Evolutionary conservation across 129 eudicot species (phyloP).

Genomic region (Artemisia annua): DNA sequence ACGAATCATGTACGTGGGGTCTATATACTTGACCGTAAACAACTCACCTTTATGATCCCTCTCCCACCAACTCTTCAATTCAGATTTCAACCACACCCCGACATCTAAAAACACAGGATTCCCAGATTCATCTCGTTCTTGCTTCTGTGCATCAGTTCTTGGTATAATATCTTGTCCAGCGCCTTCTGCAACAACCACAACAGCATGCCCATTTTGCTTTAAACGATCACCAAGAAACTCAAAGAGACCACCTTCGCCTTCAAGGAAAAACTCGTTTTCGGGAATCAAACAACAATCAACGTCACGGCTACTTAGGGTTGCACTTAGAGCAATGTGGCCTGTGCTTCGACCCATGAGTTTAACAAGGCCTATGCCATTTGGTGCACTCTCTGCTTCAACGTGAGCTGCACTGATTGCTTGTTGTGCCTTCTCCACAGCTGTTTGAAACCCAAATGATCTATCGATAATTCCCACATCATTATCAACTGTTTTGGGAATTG

Average conservation of each 20-base stretch:
- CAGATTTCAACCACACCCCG: no score
- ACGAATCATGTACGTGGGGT: no score
- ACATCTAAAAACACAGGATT: background rate
- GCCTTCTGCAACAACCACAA: no score
- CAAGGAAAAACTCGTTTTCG: conserved; percentile 60
- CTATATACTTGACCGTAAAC: no score
- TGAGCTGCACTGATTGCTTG: conserved; percentile 31
- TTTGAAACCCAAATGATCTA: no score
- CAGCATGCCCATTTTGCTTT: conserved; percentile 23
- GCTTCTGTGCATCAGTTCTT: no score
- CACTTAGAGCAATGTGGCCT: conserved; percentile 74
- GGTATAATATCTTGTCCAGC: no score
- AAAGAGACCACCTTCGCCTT: conserved; percentile 76
- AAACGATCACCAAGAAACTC: conserved; percentile 59
- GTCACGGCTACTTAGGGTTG: conserved; percentile 82
- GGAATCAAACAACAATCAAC: conserved; percentile 89
- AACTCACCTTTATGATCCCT: no score
- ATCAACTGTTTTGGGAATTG: conserved; percentile 89
- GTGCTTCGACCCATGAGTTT: conserved; percentile 95
- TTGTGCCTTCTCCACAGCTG: no score
- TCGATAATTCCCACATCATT: no score
- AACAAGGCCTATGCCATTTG: conserved; percentile 77
- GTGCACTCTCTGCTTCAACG: conserved; percentile 94
- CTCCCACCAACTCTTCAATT: no score
- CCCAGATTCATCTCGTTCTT: no score